Evolutionary conservation across 192 early-diverging fungal genomes (phyloP).

Genomic region (Funneliformis geosporum): DNA sequence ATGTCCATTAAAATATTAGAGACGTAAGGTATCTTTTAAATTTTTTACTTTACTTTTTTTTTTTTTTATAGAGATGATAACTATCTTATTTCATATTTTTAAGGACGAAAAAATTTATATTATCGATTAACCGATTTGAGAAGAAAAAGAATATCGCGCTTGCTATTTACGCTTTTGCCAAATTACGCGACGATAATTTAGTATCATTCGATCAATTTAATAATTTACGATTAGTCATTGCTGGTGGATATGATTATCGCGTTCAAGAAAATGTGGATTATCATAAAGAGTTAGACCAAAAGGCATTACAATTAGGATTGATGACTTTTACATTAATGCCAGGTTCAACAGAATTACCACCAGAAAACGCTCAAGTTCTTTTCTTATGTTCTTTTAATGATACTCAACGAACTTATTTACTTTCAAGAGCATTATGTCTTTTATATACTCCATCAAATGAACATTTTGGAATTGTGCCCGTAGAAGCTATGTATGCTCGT

Average conservation of each 20-base stretch:
- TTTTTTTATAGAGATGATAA: constrained; percentile 23
- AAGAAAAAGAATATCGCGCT: constrained; percentile 87
- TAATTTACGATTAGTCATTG: constrained; percentile 66
- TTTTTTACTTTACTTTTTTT: constrained; percentile 13
- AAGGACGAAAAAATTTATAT: constrained; percentile 43
- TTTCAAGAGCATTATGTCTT: constrained; percentile 62
- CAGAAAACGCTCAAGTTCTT: constrained; percentile 62
- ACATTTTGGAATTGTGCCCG: constrained; percentile 96
- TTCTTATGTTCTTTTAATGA: constrained; percentile 91
- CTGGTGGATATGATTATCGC: constrained; percentile 86
- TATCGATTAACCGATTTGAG: constrained; percentile 98
- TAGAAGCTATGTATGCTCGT: constrained; percentile 91
- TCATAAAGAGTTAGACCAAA: constrained; percentile 65
- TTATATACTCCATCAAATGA: constrained; percentile 93
- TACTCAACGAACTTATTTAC: constrained; percentile 71
- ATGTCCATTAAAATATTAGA: constrained; percentile 55
- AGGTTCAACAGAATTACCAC: constrained; percentile 35
- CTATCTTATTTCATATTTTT: neutral
- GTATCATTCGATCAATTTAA: constrained; percentile 36
- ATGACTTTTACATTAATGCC: constrained; percentile 46
- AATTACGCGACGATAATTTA: constrained; percentile 36
- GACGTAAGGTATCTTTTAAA: constrained; percentile 31
- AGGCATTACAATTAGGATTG: constrained; percentile 54
- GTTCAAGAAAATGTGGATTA: constrained; percentile 88
- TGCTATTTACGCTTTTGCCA: constrained; percentile 75